A percentile compares a stretch with the other conserved stretches of the same genome.
Evolutionary conservation across 176 grass and related monocot species (phyloP).

Genomic region (Miscanthus lutarioriparius): DNA sequence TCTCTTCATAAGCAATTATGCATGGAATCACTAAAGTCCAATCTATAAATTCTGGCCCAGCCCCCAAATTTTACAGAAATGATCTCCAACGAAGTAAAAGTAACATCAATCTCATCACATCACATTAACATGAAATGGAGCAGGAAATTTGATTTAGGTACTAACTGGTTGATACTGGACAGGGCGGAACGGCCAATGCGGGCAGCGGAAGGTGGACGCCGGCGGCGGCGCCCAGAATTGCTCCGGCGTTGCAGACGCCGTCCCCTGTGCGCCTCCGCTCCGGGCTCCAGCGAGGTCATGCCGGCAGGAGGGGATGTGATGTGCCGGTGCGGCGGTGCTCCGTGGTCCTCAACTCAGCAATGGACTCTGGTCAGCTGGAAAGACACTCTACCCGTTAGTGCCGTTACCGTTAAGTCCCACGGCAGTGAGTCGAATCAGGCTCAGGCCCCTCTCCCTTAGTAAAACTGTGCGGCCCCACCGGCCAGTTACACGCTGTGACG

Average conservation of each 20-base stretch:
- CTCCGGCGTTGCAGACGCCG: background rate
- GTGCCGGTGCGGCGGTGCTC: background rate
- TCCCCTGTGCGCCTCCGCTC: background rate
- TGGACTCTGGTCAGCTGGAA: background rate
- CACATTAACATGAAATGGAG: background rate
- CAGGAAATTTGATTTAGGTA: slow-evolving; percentile 10
- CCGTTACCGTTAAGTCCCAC: background rate
- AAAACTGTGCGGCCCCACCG: background rate
- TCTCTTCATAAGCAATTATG: background rate
- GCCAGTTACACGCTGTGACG: background rate
- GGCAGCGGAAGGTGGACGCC: background rate
- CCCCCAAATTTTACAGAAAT: background rate
- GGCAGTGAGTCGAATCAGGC: background rate
- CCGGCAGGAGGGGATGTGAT: background rate
- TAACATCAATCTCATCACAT: background rate
- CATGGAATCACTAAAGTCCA: background rate
- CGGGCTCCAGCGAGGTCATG: slow-evolving; percentile 5
- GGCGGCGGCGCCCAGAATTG: background rate
- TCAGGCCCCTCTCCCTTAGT: background rate
- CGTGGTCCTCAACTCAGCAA: background rate
- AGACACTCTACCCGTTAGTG: background rate
- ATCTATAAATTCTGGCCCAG: background rate
- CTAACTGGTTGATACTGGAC: slow-evolving; percentile 30
- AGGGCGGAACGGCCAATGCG: slow-evolving; percentile 22
- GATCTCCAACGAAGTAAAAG: background rate